phyloP scores from a whole-genome alignment of 2,329 filamentous ascomycete genomes.

The Venturia carpophila region DNA sequence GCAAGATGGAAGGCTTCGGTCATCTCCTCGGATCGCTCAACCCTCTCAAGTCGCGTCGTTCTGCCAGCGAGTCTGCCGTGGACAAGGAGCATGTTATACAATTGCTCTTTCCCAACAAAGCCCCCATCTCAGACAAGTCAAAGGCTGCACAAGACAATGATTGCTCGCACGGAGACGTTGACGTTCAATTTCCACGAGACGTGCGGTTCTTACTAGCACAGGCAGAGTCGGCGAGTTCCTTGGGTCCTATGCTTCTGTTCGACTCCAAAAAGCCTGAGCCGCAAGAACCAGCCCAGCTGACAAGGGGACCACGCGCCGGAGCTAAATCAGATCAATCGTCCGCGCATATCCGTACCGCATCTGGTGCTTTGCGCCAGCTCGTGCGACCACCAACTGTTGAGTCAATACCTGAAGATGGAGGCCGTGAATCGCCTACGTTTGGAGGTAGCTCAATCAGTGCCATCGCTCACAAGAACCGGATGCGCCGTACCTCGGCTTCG shows the following conservation, averaged over 20 bases:
- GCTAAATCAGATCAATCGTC: neutral
- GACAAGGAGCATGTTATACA: neutral
- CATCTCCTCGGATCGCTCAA: slow-evolving; percentile 7
- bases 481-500: slow-evolving; percentile 33
- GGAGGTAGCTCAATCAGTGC: slow-evolving; percentile 28
- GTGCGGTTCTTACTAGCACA: slow-evolving; percentile 38
- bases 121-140: neutral
- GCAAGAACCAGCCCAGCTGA: neutral
- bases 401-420: slow-evolving; percentile 27
- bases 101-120: slow-evolving; percentile 3
- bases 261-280: slow-evolving; percentile 30
- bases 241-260: slow-evolving; percentile 34
- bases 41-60: neutral
- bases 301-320: neutral
- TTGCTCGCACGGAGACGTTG: slow-evolving; percentile 27
- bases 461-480: slow-evolving; percentile 31
- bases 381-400: slow-evolving; percentile 8
- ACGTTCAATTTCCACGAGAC: slow-evolving; percentile 35
- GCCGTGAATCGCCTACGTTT: slow-evolving; percentile 26
- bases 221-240: slow-evolving; percentile 31
- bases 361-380: slow-evolving; percentile 7
- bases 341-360: neutral
- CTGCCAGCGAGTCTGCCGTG: neutral
- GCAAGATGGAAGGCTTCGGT: neutral
- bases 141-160: slow-evolving; percentile 2